These are phyloP conservation scores for Penicillium canescens DNA, from an alignment of 495 filamentous ascomycete species.

Conservation along the genomic window DNA sequence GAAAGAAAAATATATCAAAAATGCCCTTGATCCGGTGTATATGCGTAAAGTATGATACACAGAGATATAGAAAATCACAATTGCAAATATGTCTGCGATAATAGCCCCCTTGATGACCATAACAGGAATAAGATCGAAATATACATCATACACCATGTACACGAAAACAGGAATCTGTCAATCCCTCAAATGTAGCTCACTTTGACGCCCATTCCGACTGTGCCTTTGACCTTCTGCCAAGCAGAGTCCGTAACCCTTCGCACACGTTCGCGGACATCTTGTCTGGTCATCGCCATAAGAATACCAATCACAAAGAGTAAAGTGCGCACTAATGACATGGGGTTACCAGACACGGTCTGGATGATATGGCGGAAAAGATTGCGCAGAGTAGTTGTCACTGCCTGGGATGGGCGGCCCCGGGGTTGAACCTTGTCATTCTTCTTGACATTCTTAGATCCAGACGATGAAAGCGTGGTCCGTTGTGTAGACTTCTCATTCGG, in stretches of 20 bases:
- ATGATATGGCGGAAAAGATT: conserved; percentile 63
- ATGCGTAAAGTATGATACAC: no score
- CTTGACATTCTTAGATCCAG: conserved; percentile 40
- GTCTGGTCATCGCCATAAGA: conserved; percentile 71
- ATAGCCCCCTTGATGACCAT: neutral
- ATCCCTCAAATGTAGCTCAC: conserved; percentile 83
- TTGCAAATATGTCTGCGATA: conserved; percentile 22
- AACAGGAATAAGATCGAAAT: no score
- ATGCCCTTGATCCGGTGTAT: no score
- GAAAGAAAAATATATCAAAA: no score
- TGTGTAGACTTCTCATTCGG: conserved; percentile 29
- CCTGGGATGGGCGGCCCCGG: conserved; percentile 30
- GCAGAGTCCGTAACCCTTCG: conserved; percentile 62
- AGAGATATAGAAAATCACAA: conserved; percentile 18
- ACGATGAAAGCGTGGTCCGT: conserved; percentile 34
- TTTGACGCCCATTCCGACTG: conserved; percentile 95
- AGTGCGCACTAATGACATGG: conserved; percentile 70
- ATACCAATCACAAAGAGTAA: conserved; percentile 83
- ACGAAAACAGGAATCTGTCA: conserved; percentile 4
- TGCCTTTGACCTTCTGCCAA: conserved; percentile 83
- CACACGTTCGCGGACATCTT: conserved; percentile 73
- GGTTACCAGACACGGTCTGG: conserved; percentile 65
- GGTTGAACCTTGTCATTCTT: conserved; percentile 39
- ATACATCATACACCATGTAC: conserved; percentile 10
- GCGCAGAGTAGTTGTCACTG: conserved; percentile 52